Percentiles rank a stretch among this genome's conserved stretches.
phyloP scores from a whole-genome alignment of 179 eudicot genomes.

The Dionaea muscipula region DNA sequence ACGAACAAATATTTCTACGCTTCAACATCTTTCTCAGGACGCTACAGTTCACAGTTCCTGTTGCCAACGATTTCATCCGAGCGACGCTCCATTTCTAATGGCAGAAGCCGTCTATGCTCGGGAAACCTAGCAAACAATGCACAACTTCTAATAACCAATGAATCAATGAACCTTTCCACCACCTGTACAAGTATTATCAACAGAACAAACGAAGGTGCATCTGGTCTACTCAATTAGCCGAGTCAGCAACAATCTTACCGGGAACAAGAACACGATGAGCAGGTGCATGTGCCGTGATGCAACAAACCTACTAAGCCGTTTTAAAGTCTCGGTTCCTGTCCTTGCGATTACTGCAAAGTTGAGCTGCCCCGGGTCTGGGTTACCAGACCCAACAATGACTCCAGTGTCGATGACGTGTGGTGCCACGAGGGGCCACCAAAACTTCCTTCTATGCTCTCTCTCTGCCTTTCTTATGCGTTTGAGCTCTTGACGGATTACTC shows the following conservation, averaged over 20 bases:
- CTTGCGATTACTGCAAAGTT: constrained; percentile 40
- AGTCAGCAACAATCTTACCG: constrained; percentile 46
- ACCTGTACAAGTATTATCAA: background rate
- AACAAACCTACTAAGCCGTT: constrained; percentile 51
- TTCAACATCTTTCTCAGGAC: too few species aligned
- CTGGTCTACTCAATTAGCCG: constrained; percentile 26
- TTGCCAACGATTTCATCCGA: too few species aligned
- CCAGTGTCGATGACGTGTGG: constrained; percentile 24
- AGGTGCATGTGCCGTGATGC: constrained; percentile 79
- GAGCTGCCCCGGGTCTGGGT: constrained; percentile 19
- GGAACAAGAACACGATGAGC: constrained; percentile 57
- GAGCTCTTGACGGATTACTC: constrained; percentile 60
- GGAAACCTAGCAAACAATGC: background rate
- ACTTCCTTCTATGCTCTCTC: constrained; percentile 34
- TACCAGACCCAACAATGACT: constrained; percentile 20
- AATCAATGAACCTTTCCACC: background rate
- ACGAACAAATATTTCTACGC: too few species aligned
- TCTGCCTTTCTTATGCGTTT: constrained; percentile 35
- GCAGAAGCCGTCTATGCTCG: too few species aligned
- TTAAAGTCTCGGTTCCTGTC: constrained; percentile 49
- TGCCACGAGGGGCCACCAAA: constrained; percentile 66
- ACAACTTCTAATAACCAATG: background rate
- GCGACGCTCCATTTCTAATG: too few species aligned
- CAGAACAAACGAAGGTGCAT: background rate
- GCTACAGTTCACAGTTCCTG: too few species aligned